A percentile compares a stretch with the other conserved stretches of the same genome.
phyloP scores from a whole-genome alignment of 2,329 filamentous ascomycete genomes.

The Ophiostoma montium region DNA sequence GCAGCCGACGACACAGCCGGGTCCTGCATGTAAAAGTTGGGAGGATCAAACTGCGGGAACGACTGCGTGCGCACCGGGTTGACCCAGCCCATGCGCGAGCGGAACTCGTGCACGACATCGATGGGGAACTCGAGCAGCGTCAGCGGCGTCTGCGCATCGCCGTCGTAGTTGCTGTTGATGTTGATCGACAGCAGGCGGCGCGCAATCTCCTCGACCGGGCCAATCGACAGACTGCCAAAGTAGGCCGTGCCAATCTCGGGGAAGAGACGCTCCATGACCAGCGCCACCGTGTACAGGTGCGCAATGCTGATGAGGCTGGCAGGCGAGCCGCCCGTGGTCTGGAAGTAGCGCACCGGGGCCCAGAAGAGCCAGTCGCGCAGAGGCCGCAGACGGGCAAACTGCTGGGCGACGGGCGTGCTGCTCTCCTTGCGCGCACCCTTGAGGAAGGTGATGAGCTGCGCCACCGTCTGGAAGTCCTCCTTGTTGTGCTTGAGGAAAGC shows the following conservation, averaged over 20 bases:
- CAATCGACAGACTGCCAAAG: conserved; percentile 65
- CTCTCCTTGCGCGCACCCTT: conserved; percentile 58
- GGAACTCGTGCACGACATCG: conserved; percentile 54
- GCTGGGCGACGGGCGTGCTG: conserved; percentile 57
- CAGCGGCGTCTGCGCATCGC: conserved; percentile 39
- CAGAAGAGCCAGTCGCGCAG: conserved; percentile 91
- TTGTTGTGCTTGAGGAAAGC: conserved; percentile 52
- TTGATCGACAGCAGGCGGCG: conserved; percentile 58
- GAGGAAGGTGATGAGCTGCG: conserved; percentile 58
- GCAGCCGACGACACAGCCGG: background rate
- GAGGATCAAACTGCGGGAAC: conserved; percentile 45
- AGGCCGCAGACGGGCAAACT: conserved; percentile 80
- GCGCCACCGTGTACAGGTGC: conserved; percentile 79
- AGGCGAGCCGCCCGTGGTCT: conserved; percentile 58
- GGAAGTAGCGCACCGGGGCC: conserved; percentile 74
- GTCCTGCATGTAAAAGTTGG: conserved; percentile 34
- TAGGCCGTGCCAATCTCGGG: conserved; percentile 84
- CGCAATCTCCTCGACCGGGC: conserved; percentile 76
- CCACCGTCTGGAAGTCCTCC: conserved; percentile 54
- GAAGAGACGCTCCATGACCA: conserved; percentile 81
- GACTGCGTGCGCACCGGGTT: conserved; percentile 44
- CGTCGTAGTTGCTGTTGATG: conserved; percentile 40
- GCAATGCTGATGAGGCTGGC: conserved; percentile 72
- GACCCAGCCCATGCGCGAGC: conserved; percentile 53
- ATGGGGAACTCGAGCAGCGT: conserved; percentile 60